These are phyloP conservation scores for Epichloe scottii DNA, from an alignment of 2,329 filamentous ascomycete genomes.

Conservation along the genomic window DNA sequence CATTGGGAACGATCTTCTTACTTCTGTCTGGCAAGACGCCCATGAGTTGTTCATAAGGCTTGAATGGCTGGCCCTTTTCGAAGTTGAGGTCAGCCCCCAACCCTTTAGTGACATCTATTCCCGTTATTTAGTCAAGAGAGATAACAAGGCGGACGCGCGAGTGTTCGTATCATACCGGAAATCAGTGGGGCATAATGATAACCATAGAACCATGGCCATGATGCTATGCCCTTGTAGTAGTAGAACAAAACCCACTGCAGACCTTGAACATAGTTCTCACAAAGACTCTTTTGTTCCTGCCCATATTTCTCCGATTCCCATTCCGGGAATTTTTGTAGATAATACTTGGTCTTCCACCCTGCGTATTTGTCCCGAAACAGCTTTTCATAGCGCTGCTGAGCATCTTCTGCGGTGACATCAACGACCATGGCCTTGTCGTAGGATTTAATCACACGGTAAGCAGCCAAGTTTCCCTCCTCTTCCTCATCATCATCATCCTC, in stretches of 20 bases:
- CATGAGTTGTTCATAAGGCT: conserved; percentile 94
- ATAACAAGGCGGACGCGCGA: background rate
- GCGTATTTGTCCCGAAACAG: conserved; percentile 86
- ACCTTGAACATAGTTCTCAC: conserved; percentile 95
- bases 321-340: conserved; percentile 72
- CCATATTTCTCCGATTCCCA: conserved; percentile 72
- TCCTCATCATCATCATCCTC: conserved; percentile 27
- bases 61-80: conserved; percentile 87
- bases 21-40: conserved; percentile 93
- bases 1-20: conserved; percentile 82
- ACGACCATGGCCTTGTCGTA: conserved; percentile 85
- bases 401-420: conserved; percentile 67
- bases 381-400: conserved; percentile 63
- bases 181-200: conserved; percentile 99
- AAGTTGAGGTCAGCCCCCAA: conserved; percentile 82
- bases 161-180: conserved; percentile 41
- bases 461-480: conserved; percentile 76
- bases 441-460: conserved; percentile 72
- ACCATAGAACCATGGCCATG: conserved; percentile 95
- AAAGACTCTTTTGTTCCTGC: conserved; percentile 63
- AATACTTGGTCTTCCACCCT: conserved; percentile 92
- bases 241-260: conserved; percentile 97
- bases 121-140: conserved; percentile 15
- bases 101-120: conserved; percentile 71
- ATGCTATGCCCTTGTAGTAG: conserved; percentile 93